Evolutionary conservation across 1,284 basidiomycete genomes (phyloP).

Genomic region (Thelephora terrestris): DNA sequence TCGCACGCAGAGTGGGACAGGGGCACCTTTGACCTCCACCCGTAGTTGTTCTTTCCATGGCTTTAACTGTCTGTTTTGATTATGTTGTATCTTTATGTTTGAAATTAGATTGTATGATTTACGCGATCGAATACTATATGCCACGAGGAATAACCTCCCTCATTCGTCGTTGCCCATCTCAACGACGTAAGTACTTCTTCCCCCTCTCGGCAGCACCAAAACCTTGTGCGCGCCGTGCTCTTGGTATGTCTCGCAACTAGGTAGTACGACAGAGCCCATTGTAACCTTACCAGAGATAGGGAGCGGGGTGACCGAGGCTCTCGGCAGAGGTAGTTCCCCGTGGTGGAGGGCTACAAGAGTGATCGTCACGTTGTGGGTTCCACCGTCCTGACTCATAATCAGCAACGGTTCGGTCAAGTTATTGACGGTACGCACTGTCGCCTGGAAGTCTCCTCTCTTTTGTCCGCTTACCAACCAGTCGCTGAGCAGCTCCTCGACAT

Average conservation of each 20-base stretch:
- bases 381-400: conserved; percentile 38
- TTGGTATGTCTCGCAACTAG: conserved; percentile 65
- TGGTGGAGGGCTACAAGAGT: conserved; percentile 74
- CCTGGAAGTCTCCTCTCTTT: conserved; percentile 69
- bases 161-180: conserved; percentile 40
- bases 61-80: too few species aligned
- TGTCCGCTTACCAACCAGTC: conserved; percentile 80
- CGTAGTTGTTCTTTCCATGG: too few species aligned
- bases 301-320: conserved; percentile 52
- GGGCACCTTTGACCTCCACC: too few species aligned
- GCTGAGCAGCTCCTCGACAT: conserved; percentile 62
- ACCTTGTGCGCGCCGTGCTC: conserved; percentile 67
- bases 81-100: too few species aligned
- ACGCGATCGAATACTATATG: too few species aligned
- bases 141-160: too few species aligned
- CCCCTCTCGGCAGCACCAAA: conserved; percentile 65
- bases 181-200: conserved; percentile 69
- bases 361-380: conserved; percentile 43
- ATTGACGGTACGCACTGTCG: conserved; percentile 34
- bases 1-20: too few species aligned
- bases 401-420: neutral
- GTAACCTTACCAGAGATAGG: conserved; percentile 38
- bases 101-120: too few species aligned
- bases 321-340: conserved; percentile 62
- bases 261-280: conserved; percentile 48